Base-by-base conservation (phyloP, 805 yeast genomes). In the Phaffomyces opuntiae region DNA sequence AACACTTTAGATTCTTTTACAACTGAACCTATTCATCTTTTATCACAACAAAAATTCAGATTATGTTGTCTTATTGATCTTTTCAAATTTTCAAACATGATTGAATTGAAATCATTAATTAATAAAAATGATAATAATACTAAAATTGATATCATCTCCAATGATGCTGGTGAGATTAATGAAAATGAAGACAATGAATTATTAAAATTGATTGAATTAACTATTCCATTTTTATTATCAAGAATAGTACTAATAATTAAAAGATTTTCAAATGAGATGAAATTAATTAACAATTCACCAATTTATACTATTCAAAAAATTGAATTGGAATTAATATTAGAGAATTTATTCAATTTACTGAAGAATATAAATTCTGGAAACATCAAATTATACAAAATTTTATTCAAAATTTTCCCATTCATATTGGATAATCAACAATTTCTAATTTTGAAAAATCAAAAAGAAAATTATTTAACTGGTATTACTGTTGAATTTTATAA, bases 221-320 rank as follows among this genome's bases (percentile, higher is more conserved):
- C 76, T 4, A 50, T 74, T 0, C 75, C 78, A 2, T 82, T 68
- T 53, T 68, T 86, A 31, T 62, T 77, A 0, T 69, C 80, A 17
- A 69, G 96, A 36, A 65, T 75, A 25, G 78, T 84, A 0, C 71
- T 85, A 49, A 73, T 78, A 0, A 63, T 90, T 38, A 70, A 83
- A 45, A 76, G 83, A 48, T 81, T 77, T 49, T 66, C 85, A 7
- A 77, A 83, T 14, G 89, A 85, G 51, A 75, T 73, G 42, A 74
- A 71, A 31, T 63, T 89, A 12, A 58, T 82, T 7, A 77, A 80
- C 33, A 67, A 62, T 29, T 75, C 75, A 43, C 97, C 97, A 1
- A 66, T 85, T 14, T 77, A 91, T 0, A 70, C 74, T 36, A 61
- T 85, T 8, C 87, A 87, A 52, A 76, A 76, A 44, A 62, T 66